Conservation (phyloP, 129 eudicot genomes). For the Ambrosia trifida region DNA sequence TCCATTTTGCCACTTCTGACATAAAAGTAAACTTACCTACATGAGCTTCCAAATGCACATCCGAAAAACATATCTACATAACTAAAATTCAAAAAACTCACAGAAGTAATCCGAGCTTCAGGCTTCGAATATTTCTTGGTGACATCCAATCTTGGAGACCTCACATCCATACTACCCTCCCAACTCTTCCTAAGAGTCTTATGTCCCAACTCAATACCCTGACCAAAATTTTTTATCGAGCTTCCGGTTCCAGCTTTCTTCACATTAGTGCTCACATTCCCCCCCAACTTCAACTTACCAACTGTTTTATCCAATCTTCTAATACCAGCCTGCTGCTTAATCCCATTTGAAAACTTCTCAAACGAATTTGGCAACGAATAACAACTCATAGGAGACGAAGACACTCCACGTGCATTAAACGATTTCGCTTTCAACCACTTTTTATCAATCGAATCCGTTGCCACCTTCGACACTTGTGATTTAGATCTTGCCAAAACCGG, state of each 20-base stretch:
- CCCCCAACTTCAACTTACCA: conserved; percentile 36
- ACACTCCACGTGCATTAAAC: conserved; percentile 44
- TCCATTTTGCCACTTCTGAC: not conserved
- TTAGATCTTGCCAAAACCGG: conserved; percentile 51
- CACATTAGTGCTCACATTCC: conserved; percentile 42
- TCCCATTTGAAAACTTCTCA: conserved; percentile 73
- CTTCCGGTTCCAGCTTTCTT: conserved; percentile 44
- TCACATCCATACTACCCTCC: conserved; percentile 78
- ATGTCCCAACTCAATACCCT: conserved; percentile 64
- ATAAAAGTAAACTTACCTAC: conserved; percentile 9
- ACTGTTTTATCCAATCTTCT: conserved; percentile 55
- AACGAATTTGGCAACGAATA: conserved; percentile 75
- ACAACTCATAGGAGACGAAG: conserved; percentile 63
- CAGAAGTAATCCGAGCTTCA: conserved; percentile 56
- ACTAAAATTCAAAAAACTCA: conserved; percentile 37
- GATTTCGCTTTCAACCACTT: conserved; percentile 48
- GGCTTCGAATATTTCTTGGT: conserved; percentile 39
- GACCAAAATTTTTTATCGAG: conserved; percentile 52
- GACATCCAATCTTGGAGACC: conserved; percentile 52
- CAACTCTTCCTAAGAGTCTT: conserved; percentile 82
- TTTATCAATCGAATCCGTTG: conserved; percentile 38
- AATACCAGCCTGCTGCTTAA: conserved; percentile 59
- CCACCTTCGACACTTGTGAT: conserved; percentile 56
- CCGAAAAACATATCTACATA: not conserved
- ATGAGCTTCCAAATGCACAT: not conserved